Evolutionary conservation across 2,329 filamentous ascomycete species (phyloP).

Genomic region (Colletotrichum shisoi): DNA sequence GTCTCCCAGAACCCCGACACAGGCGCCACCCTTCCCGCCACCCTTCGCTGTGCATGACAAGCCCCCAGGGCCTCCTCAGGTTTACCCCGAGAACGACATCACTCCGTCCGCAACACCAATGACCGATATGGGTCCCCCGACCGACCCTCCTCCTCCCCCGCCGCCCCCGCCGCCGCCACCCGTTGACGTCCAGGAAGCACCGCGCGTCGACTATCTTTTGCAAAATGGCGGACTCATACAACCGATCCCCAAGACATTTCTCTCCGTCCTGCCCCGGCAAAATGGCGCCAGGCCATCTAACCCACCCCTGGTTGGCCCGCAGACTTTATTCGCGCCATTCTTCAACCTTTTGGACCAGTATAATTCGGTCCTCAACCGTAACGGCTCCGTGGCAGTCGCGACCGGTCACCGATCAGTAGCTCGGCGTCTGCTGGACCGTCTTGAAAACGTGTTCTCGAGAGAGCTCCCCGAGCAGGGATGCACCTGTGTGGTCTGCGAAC

Average conservation of each 20-base stretch:
- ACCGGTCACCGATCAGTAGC: constrained; percentile 97
- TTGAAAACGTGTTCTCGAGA: constrained; percentile 93
- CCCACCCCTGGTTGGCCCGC: constrained; percentile 70
- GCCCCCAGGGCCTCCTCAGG: constrained; percentile 47
- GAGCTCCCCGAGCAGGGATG: constrained; percentile 90
- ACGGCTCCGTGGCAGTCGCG: constrained; percentile 90
- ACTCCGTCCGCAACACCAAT: constrained; percentile 52
- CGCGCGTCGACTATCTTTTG: constrained; percentile 89
- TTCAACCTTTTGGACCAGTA: constrained; percentile 87
- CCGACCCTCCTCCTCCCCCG: constrained; percentile 63
- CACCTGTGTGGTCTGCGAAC: constrained; percentile 81
- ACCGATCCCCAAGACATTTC: constrained; percentile 75
- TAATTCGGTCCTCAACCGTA: constrained; percentile 78
- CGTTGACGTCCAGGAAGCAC: constrained; percentile 73
- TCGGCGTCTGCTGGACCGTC: constrained; percentile 82
- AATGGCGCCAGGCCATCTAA: constrained; percentile 68
- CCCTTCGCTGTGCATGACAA: constrained; percentile 53
- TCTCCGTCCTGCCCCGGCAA: constrained; percentile 68
- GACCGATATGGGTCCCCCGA: constrained; percentile 50
- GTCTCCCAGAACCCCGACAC: constrained; percentile 69
- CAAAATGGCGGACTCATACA: constrained; percentile 84
- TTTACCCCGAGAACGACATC: constrained; percentile 50
- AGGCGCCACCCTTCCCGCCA: constrained; percentile 59
- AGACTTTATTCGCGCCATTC: constrained; percentile 82
- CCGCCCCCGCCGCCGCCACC: constrained; percentile 84